Evolutionary conservation across 768 basidiomycete genomes (phyloP), one percentile per base, ranked within the genome.

Genomic region (Nevesoporus exiguus): DNA sequence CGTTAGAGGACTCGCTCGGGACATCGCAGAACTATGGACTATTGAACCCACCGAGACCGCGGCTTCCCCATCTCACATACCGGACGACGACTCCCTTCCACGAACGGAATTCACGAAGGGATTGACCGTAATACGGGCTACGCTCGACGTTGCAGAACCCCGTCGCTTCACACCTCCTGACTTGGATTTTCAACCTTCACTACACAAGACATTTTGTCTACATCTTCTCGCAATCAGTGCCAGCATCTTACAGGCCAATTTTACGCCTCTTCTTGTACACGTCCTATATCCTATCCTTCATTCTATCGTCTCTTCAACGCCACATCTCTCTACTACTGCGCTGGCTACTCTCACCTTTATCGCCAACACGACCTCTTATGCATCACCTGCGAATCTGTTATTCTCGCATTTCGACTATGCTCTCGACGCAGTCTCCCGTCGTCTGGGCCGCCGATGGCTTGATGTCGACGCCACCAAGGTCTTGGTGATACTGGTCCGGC

Each of bases 401-500:
- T 78, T 98, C 36, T 88, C 95, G 21, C 97, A 99, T 69, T 96
- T 96, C 60, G 96, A 99, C 71, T 98, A 99, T 66, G 88, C 93
- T 9, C 82, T 99, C 51, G 93, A 98, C 61, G 83, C 89, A 2
- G 86, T 96, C 15, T 90, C 93, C 3, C 86, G 92, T 21, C 82
- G 90, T 25, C 78, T 99, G 24, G 85, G 86, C 11, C 80, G 83
- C 17, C 79, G 87, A 56, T 86, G 89, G 79, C 78, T 98, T 10
- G 93, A 96, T 57, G 78, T 90, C 2, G 85, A 90, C 31, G 96
- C 96, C 0, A 90, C 95, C 9, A 87, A 90, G 58, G 94, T 98
- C 7, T 77, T 99, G 21, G 81, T 84, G 14, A 74, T 94, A 25
- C 84, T 98, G 66, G 81, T 98, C 52, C 85, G 88, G 9, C 77